A percentile compares a stretch with the other conserved stretches of the same genome.
Evolutionary conservation across 2,329 filamentous ascomycete species (phyloP).

Genomic region (Fusarium sp.): DNA sequence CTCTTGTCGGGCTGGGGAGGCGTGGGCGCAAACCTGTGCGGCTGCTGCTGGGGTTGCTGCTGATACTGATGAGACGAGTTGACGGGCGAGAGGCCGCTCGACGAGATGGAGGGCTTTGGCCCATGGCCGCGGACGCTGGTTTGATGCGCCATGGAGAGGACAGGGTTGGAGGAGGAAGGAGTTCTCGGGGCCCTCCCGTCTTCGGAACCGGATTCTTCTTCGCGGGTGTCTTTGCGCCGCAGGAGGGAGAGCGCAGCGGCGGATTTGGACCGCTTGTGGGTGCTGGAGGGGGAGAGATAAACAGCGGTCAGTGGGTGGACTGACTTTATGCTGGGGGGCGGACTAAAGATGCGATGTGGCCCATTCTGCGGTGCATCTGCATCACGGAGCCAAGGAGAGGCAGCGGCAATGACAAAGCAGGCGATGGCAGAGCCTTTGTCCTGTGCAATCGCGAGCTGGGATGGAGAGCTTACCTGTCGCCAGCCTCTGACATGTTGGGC

Average conservation of each 20-base stretch:
- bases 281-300: constrained; percentile 39
- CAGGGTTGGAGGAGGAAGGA: constrained; percentile 44
- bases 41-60: constrained; percentile 30
- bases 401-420: constrained; percentile 17
- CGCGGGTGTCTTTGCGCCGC: constrained; percentile 61
- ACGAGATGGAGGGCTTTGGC: constrained; percentile 59
- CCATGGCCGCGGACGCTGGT: constrained; percentile 54
- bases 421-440: not conserved
- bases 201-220: constrained; percentile 65
- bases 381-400: constrained; percentile 16
- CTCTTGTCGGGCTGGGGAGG: constrained; percentile 53
- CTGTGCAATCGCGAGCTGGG: not conserved
- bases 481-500: constrained; percentile 41
- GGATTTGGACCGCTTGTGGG: constrained; percentile 66
- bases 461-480: constrained; percentile 37
- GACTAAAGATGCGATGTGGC: constrained; percentile 34
- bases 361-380: constrained; percentile 28
- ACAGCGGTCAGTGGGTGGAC: constrained; percentile 45
- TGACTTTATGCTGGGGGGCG: constrained; percentile 35
- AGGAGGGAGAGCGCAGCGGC: constrained; percentile 63
- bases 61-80: constrained; percentile 43
- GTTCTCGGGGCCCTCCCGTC: constrained; percentile 56
- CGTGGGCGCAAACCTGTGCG: constrained; percentile 40
- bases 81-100: constrained; percentile 54
- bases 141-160: constrained; percentile 51